Evolutionary conservation across 306 rosid genomes (phyloP), one percentile per base, ranked within the genome.

Genomic region (Aeschynomene evenia): DNA sequence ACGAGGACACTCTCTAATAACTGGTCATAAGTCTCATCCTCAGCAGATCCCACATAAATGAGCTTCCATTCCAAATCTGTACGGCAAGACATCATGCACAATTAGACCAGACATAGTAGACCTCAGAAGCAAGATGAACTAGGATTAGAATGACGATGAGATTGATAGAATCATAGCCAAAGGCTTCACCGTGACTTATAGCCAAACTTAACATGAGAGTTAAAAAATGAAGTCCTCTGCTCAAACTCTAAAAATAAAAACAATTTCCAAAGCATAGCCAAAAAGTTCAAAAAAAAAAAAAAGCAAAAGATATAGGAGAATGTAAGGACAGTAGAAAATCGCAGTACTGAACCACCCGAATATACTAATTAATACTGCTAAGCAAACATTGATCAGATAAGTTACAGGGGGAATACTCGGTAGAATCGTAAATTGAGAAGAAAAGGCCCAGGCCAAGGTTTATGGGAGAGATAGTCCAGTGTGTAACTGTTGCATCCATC

Each of bases 51-150:
- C 31, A 93, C 98, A 22, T 93, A 93, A 49, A 76, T 88, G 57
- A 93, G 98, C 80, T 93, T 90, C 98, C 97, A 88, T 72, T 93
- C 98, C 85, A 90, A 80, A 80, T 90, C 92, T 93, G 85, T 39
- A 68, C 18, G 26, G 7, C 39, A 49, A 19, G 53, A 54, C 22
- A 77, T 16, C 20, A 74, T 20, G 42, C 59, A 50, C 21, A 34
- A 56, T 57, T 33, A 63, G 52, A 33, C 10, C 62, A 60, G 39
- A 49, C 37, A 33, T 48, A 64, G 58, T 4, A 31, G 22, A 12
- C 66, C 29, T 40, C 13, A 16, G 45, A 56, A 55, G 55, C 20
- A 22, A 43, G 21, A 71, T 5, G 50, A 53, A 56, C 36, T 13
- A 15, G 21, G 5, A 73, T 36, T 55, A 18, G 13, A 16, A 51